Conservation (phyloP, 2,329 filamentous ascomycete genomes). For the Hymenoscyphus fraxineus region DNA sequence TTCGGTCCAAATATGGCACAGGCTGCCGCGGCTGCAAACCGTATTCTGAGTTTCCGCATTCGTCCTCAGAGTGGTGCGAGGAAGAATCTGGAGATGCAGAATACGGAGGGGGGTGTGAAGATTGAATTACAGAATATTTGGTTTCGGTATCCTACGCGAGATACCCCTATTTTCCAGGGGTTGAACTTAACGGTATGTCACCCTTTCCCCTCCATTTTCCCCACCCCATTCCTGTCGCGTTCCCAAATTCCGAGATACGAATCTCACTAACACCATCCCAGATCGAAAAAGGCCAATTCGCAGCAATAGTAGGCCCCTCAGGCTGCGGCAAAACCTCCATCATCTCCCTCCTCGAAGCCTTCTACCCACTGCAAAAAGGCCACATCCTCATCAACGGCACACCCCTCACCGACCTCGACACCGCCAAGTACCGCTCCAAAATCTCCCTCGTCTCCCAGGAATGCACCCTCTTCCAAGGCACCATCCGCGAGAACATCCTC, state of each 20-base stretch:
- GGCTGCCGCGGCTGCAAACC: constrained; percentile 55
- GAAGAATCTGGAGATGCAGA: constrained; percentile 18
- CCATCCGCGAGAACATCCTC: constrained; percentile 66
- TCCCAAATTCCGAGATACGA: neutral
- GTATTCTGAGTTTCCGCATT: constrained; percentile 46
- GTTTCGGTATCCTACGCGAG: constrained; percentile 58
- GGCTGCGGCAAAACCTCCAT: constrained; percentile 71
- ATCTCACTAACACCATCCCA: constrained; percentile 8
- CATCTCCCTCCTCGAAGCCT: constrained; percentile 58
- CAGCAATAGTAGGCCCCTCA: constrained; percentile 63
- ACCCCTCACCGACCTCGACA: constrained; percentile 55
- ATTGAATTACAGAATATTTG: constrained; percentile 55
- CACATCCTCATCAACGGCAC: constrained; percentile 60
- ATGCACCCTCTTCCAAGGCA: constrained; percentile 59
- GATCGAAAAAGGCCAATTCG: constrained; percentile 65
- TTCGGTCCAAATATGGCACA: constrained; percentile 55
- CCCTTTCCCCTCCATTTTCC: neutral
- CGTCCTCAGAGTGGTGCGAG: constrained; percentile 9
- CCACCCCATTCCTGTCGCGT: neutral
- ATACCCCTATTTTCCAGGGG: constrained; percentile 54
- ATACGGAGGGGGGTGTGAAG: constrained; percentile 44
- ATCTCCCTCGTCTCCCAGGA: constrained; percentile 74
- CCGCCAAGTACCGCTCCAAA: constrained; percentile 58
- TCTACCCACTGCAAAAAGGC: constrained; percentile 66
- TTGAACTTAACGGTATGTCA: constrained; percentile 50